Evolutionary conservation across 495 filamentous ascomycete genomes (phyloP), one percentile per base, ranked within the genome.

Genomic region (Neurospora sp.): DNA sequence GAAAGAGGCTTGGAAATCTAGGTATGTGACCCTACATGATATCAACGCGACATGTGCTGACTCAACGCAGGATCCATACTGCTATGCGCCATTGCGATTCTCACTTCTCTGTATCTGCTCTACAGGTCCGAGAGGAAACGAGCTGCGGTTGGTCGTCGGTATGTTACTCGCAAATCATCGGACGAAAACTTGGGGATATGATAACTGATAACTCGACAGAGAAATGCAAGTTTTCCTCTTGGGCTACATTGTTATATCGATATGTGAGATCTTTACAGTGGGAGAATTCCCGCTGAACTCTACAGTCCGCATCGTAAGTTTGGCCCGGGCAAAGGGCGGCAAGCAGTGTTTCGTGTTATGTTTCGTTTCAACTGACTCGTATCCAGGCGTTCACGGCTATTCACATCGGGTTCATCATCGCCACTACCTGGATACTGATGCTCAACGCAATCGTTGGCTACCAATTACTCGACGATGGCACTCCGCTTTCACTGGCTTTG

Each of bases 191-290:
- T 9, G 10, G 74, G 14, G 12, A 35, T 66, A 0, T 7, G 27
- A 66, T 66, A 14, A 66, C 80, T 84, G 76, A 84, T 74, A 7
- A 38, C 39, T 12, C 71, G 79, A 76, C 76, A 98, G 96, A 81
- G 96, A 99, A 79, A 98, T 98, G 84, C 96, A 99, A 88, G 79
- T 97, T 46, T 97, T 98, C 82, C 86, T 99, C 31, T 54, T 93
- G 23, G 91, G 92, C 44, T 99, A 93, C 78, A 92, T 97, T 62
- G 84, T 99, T 39, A 90, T 98, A 74, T 89, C 91, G 79, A 93
- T 99, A 77, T 96, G 93, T 80, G 96, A 99, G 80, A 97, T 99
- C 77, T 97, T 99, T 82, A 93, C 93, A 2, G 89, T 98, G 37
- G 96, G 96, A 73, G 92, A 91, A 70, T 94, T 99, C 79, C 94